Percentiles rank a stretch among this genome's conserved stretches.
These are phyloP conservation scores for Sphaerulina musiva DNA, from an alignment of 2,329 filamentous ascomycete species.

Conservation along the genomic window DNA sequence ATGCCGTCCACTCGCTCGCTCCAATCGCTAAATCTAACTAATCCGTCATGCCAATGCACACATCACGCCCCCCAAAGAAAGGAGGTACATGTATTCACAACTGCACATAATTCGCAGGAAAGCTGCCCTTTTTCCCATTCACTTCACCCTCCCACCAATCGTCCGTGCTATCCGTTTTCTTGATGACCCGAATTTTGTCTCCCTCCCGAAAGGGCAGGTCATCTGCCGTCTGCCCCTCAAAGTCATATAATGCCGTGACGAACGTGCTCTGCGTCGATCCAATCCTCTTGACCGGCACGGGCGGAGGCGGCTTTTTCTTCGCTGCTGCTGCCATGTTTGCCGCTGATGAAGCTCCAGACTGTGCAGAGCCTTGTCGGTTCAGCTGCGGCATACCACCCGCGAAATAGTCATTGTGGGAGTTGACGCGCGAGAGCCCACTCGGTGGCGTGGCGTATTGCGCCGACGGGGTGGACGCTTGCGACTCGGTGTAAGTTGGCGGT, in stretches of 20 bases:
- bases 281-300: conserved; percentile 57
- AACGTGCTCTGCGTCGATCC: conserved; percentile 38
- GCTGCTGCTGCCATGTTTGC: conserved; percentile 36
- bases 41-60: neutral
- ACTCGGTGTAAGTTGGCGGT: conserved; percentile 21
- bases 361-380: conserved; percentile 23
- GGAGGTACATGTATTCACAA: conserved; percentile 11
- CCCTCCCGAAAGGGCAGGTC: conserved; percentile 72
- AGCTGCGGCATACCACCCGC: conserved; percentile 6
- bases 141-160: conserved; percentile 87
- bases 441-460: conserved; percentile 31
- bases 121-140: conserved; percentile 60
- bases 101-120: conserved; percentile 70
- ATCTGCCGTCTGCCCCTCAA: conserved; percentile 60
- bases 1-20: neutral
- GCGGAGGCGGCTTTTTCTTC: conserved; percentile 72
- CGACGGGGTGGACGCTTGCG: conserved; percentile 30
- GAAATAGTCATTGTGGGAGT: conserved; percentile 29
- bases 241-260: conserved; percentile 65
- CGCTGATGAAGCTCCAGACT: conserved; percentile 31
- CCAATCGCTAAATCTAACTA: neutral
- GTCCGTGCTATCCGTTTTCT: conserved; percentile 71
- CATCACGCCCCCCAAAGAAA: neutral
- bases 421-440: conserved; percentile 17
- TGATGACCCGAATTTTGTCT: conserved; percentile 68